Conservation (phyloP, 805 yeast genomes). For the Komagataella ulmi region DNA sequence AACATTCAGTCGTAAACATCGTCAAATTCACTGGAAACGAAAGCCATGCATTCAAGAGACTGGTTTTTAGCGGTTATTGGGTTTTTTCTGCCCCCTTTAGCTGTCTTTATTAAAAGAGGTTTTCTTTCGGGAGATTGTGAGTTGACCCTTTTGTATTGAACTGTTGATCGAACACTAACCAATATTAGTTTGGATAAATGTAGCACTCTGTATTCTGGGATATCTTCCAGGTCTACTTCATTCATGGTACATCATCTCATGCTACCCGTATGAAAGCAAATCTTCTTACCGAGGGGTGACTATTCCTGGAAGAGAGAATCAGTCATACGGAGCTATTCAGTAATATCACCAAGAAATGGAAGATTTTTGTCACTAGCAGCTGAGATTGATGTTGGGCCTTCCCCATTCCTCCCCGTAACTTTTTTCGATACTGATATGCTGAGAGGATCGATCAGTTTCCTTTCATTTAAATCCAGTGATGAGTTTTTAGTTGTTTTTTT, state of each 20-base stretch:
- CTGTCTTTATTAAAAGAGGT: slow-evolving; percentile 60
- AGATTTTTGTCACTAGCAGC: too few species aligned
- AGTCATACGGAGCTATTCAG: slow-evolving; percentile 18
- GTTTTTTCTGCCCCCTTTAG: slow-evolving; percentile 58
- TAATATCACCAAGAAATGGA: background rate
- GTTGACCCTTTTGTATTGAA: slow-evolving; percentile 6
- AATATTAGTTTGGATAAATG: slow-evolving; percentile 34
- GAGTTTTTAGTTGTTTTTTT: too few species aligned
- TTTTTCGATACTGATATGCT: background rate
- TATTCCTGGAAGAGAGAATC: slow-evolving; percentile 20
- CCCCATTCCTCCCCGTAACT: too few species aligned
- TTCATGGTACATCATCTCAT: slow-evolving; percentile 64
- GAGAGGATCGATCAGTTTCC: background rate
- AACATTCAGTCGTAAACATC: too few species aligned
- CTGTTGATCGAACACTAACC: background rate
- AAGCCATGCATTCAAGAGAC: slow-evolving; percentile 3
- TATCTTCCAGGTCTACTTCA: slow-evolving; percentile 70
- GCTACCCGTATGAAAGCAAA: slow-evolving; percentile 38
- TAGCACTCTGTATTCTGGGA: slow-evolving; percentile 58
- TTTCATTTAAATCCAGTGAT: background rate
- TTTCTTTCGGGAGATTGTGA: slow-evolving; percentile 38
- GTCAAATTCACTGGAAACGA: background rate
- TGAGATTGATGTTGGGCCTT: too few species aligned
- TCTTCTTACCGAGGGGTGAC: slow-evolving; percentile 18
- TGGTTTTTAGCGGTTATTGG: slow-evolving; percentile 58